These are phyloP conservation scores for Monilinia fructicola DNA, from an alignment of 2,329 filamentous ascomycete genomes.

Conservation along the genomic window DNA sequence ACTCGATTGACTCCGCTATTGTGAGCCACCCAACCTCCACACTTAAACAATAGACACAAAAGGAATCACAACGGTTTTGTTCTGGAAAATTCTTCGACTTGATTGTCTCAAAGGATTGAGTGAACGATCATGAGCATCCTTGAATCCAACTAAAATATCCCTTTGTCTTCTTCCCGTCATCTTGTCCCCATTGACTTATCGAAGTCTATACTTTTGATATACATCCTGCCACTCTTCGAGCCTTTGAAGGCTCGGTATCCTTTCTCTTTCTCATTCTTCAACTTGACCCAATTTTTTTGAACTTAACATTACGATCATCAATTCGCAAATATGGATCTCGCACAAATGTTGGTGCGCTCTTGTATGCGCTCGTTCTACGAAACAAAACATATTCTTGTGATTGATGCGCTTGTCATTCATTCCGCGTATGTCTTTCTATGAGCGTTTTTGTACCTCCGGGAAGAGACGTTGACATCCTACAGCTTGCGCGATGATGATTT, in stretches of 20 bases:
- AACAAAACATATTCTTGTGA: constrained; percentile 76
- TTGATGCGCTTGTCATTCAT: constrained; percentile 77
- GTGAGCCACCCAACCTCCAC: background rate
- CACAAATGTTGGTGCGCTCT: constrained; percentile 79
- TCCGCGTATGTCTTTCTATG: constrained; percentile 54
- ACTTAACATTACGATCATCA: background rate
- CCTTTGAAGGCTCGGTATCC: background rate
- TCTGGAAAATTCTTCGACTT: constrained; percentile 11
- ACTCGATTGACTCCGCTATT: background rate
- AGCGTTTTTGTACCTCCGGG: constrained; percentile 20
- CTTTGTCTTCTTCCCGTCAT: constrained; percentile 18
- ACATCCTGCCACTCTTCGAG: background rate
- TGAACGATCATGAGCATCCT: constrained; percentile 21
- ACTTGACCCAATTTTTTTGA: background rate
- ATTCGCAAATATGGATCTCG: constrained; percentile 57
- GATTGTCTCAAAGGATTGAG: constrained; percentile 7
- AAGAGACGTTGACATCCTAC: constrained; percentile 37
- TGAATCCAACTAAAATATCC: constrained; percentile 22
- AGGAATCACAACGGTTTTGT: background rate
- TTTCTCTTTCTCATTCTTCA: background rate
- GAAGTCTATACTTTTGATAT: background rate
- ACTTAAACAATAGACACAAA: background rate
- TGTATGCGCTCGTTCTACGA: constrained; percentile 85
- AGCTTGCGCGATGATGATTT: constrained; percentile 84
- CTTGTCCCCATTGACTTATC: background rate